Evolutionary conservation across 140 eudicot species (phyloP), one percentile per base, ranked within the genome.

Genomic region (Anethum foeniculum): DNA sequence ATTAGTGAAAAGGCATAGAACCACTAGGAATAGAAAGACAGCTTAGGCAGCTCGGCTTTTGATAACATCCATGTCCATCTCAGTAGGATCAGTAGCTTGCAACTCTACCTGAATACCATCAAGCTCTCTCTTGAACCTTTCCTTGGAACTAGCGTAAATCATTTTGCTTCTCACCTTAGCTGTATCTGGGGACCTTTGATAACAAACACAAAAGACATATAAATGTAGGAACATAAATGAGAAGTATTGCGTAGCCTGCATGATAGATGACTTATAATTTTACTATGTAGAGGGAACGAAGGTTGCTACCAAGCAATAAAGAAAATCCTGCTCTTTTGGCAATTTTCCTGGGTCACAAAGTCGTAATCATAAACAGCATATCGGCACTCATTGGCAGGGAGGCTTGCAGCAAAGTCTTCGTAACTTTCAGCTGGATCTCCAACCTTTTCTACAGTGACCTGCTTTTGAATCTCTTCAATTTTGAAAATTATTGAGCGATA

Each of bases 91-190:
- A 3, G 69, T 62, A 15, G 69, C 69, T 62, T 62, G 69, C 69
- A 62, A 62, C 34, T 62, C 69, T 2, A 62, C 69, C 69, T 62
- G 69, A 25, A 62, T 62, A 25, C 69, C 69, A 62, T 62, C 69
- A 25, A 62, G 69, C 16, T 62, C 69, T 62, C 69, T 62, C 69
- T 62, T 62, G 69, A 62, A 62, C 69, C 69, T 62, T 12, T 62
- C 69, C 69, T 62, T 62, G 1, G 69, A 62, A 15, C 69, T 62
- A 2, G 69, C 69, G 18, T 62, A 62, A 62, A 62, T 62, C 69
- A 62, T 62, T 62, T 62, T 62, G 69, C 69, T 62, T 62, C 69
- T 62, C 69, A 62, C 69, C 69, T 62, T 62, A 62, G 69, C 69
- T 23, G 69, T 62, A 25, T 62, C 69, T 9, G 69, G 69, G 11